A percentile compares a stretch with the other conserved stretches of the same genome.
These are phyloP conservation scores for Glycyrrhiza uralensis DNA, from an alignment of 306 rosid genomes.

Conservation along the genomic window DNA sequence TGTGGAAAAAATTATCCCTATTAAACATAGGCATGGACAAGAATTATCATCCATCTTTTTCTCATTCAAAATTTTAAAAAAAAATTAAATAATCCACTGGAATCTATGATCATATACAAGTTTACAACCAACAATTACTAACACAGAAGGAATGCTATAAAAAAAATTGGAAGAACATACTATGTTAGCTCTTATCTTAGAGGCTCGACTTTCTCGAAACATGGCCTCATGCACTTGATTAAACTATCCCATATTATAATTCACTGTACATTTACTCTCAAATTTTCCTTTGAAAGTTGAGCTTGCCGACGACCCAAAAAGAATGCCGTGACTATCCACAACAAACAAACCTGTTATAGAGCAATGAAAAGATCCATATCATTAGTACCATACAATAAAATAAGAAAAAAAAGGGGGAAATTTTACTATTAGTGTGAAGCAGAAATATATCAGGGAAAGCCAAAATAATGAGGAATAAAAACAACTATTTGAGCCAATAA, in stretches of 20 bases:
- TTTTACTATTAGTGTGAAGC: not conserved
- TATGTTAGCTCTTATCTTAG: not conserved
- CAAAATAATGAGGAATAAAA: not conserved
- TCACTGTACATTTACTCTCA: not conserved
- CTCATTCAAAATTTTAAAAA: not conserved
- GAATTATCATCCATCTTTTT: too few relatives aligned
- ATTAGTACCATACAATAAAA: not conserved
- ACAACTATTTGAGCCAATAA: not conserved
- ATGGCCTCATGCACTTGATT: not conserved
- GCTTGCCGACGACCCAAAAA: slow-evolving; percentile 76
- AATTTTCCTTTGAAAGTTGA: slow-evolving; percentile 54
- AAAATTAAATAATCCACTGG: not conserved
- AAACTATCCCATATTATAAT: not conserved
- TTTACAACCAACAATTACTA: too few relatives aligned
- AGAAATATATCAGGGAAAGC: not conserved
- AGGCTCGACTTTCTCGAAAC: not conserved
- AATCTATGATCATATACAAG: not conserved
- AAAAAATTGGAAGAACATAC: slow-evolving; percentile 3
- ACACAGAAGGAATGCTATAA: not conserved
- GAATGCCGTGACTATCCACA: slow-evolving; percentile 76
- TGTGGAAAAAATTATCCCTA: too few relatives aligned
- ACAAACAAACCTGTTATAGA: slow-evolving; percentile 59
- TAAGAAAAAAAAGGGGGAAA: not conserved
- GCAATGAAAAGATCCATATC: not conserved
- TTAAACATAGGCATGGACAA: too few relatives aligned